Evolutionary conservation across 2,329 filamentous ascomycete species (phyloP).

Genomic region (Endothia cerciana): DNA sequence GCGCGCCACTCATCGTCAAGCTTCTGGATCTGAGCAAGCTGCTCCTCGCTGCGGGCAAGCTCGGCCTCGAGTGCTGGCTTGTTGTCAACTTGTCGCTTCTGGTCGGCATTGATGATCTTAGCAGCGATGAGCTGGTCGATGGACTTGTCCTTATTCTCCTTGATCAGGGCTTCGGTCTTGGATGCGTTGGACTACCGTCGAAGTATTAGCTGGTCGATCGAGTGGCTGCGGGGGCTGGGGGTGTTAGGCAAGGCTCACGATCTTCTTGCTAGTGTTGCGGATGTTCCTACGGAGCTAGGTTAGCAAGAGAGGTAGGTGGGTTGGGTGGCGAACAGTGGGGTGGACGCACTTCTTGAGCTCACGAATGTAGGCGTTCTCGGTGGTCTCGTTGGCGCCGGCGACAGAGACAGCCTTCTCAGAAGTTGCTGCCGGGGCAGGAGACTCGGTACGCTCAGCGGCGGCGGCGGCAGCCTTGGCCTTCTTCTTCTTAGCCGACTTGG

Average conservation of each 20-base stretch:
- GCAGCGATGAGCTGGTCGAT: slow-evolving; percentile 73
- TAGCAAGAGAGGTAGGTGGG: background rate
- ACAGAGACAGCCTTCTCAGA: slow-evolving; percentile 54
- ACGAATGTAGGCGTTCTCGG: slow-evolving; percentile 79
- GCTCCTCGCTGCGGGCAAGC: slow-evolving; percentile 72
- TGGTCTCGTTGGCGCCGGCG: slow-evolving; percentile 58
- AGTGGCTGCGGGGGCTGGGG: background rate
- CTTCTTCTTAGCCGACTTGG: slow-evolving; percentile 73
- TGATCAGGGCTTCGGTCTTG: slow-evolving; percentile 72
- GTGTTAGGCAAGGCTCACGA: slow-evolving; percentile 61
- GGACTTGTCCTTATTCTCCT: slow-evolving; percentile 69
- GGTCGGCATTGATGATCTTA: slow-evolving; percentile 79
- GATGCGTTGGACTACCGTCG: slow-evolving; percentile 64
- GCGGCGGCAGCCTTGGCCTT: slow-evolving; percentile 54
- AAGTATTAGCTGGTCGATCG: slow-evolving; percentile 22
- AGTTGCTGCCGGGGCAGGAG: slow-evolving; percentile 56
- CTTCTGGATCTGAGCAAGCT: slow-evolving; percentile 75
- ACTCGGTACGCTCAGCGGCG: slow-evolving; percentile 51
- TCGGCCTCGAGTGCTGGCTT: slow-evolving; percentile 73
- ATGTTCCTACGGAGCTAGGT: slow-evolving; percentile 65
- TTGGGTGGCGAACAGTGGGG: slow-evolving; percentile 21
- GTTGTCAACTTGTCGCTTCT: slow-evolving; percentile 77
- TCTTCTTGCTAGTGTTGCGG: slow-evolving; percentile 91
- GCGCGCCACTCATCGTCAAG: slow-evolving; percentile 72
- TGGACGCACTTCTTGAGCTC: slow-evolving; percentile 83